Evolutionary conservation across 2,329 filamentous ascomycete species (phyloP), one percentile per base, ranked within the genome.

Genomic region (Fusarium ambrosium): DNA sequence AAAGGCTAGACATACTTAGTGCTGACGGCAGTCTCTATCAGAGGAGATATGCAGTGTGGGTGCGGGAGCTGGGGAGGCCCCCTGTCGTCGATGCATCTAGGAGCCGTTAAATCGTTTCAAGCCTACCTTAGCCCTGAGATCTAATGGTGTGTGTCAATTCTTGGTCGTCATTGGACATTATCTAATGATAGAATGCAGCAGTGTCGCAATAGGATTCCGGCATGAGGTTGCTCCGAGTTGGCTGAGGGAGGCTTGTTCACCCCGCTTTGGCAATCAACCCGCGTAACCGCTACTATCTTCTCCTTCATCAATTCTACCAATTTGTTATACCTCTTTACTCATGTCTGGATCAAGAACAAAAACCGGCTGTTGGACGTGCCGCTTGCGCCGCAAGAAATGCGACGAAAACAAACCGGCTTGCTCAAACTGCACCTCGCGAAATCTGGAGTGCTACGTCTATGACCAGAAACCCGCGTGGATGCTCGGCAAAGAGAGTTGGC

Each of bases 291-390:
- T 27, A 32, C 22, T 43, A 51, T 43, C 64, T 39, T 56, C 29
- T 14, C 29, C 64, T 16, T 32, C 32, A 37, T 27, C 58, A 43
- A 45, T 27, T 43, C 45, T 13, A 27, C 22, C 43, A 24, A 24
- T 4, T 18, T 2, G 1, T 20, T 24, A 8, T 24, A 6, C 2
- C 43, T 24, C 4, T 16, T 48, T 48, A 9, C 7, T 11, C 41
- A 68, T 68, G 66, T 68, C 66, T 68, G 66, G 66, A 24, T 64
- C 66, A 29, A 64, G 66, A 41, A 60, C 66, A 4, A 68, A 39
- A 20, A 64, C 61, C 20, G 66, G 66, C 34, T 68, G 66, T 22
- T 68, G 61, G 66, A 68, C 66, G 3, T 68, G 66, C 43, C 66
- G 66, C 9, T 7, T 68, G 10, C 61, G 66, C 32, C 61, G 62